Base-by-base conservation (phyloP, 441 rosid species). In the Corymbia citriodora region DNA sequence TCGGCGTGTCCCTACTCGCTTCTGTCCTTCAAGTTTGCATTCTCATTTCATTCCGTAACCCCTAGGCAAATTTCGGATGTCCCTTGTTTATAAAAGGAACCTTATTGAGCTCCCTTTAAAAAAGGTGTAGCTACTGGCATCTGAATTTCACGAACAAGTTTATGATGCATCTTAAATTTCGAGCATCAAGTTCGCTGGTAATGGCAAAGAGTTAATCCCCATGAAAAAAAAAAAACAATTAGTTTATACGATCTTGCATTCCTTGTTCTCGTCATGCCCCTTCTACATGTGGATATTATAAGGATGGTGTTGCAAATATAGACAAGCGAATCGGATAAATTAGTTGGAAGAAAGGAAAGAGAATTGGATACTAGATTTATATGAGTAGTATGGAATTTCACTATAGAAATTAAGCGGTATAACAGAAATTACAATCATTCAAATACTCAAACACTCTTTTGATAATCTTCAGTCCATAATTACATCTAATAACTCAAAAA, bases 51-150 rank as follows among this genome's bases (percentile, higher is more conserved):
- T 23, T 3, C 1, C 3, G 29, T 29, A 59, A 59, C 0, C 14
- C 25, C 0, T 23, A 9, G 63, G 14, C 0, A 4, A 10, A 59
- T 9, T 59, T 59, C 1, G 13, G 23, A 27, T 57, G 7, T 59
- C 29, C 0, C 29, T 23, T 0, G 1, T 59, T 6, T 23, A 23
- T 59, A 19, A 23, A 59, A 1, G 0, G 7, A 23, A 57, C 4
- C 1, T 57, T 1, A 10, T 10, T 57, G 3, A 57, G 63, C 27
- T 55, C 12, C 27, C 27, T 55, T 21, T 55, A 8, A 3, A 57
- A 6, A 6, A 57, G 29, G 13, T 27, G 0, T 6, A 23, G 25
- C 25, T 13, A 57, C 25, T 57, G 25, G 21, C 25, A 72, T 5
- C 25, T 74, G 27, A 74, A 23, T 36, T 36, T 40, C 5, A 3